Conservation (phyloP, 371 early-diverging fungal genomes). For the Mucor saturninus region DNA sequence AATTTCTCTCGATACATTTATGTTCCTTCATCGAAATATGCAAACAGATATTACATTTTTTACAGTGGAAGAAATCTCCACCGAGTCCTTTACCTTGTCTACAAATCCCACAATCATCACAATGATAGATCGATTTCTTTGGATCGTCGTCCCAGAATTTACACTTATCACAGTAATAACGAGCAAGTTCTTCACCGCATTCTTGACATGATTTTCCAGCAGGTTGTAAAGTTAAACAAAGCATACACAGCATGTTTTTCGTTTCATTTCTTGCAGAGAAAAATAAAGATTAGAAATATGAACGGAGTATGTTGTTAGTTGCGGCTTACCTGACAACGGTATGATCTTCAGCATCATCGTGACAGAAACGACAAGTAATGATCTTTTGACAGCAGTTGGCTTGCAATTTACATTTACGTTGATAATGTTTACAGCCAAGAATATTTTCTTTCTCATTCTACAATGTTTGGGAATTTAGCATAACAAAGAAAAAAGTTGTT, state of each 20-base stretch:
- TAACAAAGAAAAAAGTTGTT: not conserved
- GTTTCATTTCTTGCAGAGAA: constrained; percentile 63
- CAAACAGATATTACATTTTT: constrained; percentile 95
- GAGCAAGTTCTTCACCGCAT: constrained; percentile 70
- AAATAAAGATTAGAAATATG: not conserved
- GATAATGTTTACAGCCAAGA: constrained; percentile 95
- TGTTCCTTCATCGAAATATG: constrained; percentile 77
- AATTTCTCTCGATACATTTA: constrained; percentile 91
- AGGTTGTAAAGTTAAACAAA: constrained; percentile 83
- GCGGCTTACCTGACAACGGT: constrained; percentile 75
- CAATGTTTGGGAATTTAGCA: not conserved
- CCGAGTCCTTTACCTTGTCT: constrained; percentile 84
- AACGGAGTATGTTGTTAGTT: not conserved
- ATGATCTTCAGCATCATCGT: constrained; percentile 90
- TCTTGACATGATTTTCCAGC: constrained; percentile 74
- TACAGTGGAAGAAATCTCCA: constrained; percentile 92
- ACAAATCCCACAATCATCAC: constrained; percentile 93
- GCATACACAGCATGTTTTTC: constrained; percentile 92
- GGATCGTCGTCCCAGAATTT: constrained; percentile 93
- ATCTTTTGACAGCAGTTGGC: constrained; percentile 93
- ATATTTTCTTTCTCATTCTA: constrained; percentile 57
- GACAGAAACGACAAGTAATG: constrained; percentile 95
- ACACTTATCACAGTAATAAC: constrained; percentile 93
- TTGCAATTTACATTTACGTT: constrained; percentile 82
- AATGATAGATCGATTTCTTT: constrained; percentile 87